Evolutionary conservation across 805 yeast species (phyloP).

Genomic region (Saturnispora bothae): DNA sequence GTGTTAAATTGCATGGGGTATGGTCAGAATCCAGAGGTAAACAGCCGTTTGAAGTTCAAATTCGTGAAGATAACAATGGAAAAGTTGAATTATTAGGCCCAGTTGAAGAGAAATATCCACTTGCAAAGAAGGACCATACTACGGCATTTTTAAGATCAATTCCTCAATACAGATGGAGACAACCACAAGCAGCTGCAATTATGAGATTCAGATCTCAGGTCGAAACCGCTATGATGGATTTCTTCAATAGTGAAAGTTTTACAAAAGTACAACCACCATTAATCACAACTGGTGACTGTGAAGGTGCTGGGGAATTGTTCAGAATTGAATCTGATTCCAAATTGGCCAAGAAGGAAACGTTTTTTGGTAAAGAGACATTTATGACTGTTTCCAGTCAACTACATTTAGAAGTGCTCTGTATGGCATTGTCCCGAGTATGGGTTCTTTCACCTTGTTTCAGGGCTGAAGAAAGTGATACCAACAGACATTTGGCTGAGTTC

Average conservation of each 20-base stretch:
- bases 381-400: slow-evolving; percentile 88
- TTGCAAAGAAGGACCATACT: slow-evolving; percentile 71
- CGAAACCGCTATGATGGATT: slow-evolving; percentile 42
- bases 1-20: slow-evolving; percentile 22
- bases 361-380: slow-evolving; percentile 59
- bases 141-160: slow-evolving; percentile 54
- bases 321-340: slow-evolving; percentile 32
- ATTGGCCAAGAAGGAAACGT: slow-evolving; percentile 22
- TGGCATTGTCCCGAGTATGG: slow-evolving; percentile 76
- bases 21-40: slow-evolving; percentile 38
- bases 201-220: slow-evolving; percentile 64
- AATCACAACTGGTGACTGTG: slow-evolving; percentile 85
- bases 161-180: slow-evolving; percentile 74
- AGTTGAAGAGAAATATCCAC: slow-evolving; percentile 57
- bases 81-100: slow-evolving; percentile 44
- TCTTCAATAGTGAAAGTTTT: slow-evolving; percentile 45
- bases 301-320: slow-evolving; percentile 94
- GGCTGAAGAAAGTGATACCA: slow-evolving; percentile 87
- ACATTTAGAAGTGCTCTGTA: slow-evolving; percentile 73
- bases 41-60: slow-evolving; percentile 43
- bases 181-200: slow-evolving; percentile 52
- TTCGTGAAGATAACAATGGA: slow-evolving; percentile 22
- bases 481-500: slow-evolving; percentile 84
- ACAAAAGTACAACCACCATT: slow-evolving; percentile 78
- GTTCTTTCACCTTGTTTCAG: slow-evolving; percentile 85